Percentiles rank a stretch among this genome's conserved stretches.
Evolutionary conservation across 257 asterid genomes (phyloP).

Genomic region (Solanum piurae): DNA sequence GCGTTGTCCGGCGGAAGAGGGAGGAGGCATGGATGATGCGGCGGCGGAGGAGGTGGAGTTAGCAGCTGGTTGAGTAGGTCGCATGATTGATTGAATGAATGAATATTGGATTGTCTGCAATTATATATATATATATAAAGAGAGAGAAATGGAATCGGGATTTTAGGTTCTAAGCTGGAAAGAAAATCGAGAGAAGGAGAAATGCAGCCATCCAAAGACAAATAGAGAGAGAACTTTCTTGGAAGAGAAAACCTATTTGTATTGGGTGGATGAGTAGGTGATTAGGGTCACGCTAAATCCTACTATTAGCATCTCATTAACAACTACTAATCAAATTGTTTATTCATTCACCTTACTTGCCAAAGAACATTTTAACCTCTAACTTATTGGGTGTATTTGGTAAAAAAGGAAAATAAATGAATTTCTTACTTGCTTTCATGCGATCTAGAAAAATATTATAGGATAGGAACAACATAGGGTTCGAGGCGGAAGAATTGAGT

Average conservation of each 20-base stretch:
- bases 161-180: background rate
- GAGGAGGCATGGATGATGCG: slow-evolving; percentile 1
- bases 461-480: background rate
- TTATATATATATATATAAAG: background rate
- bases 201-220: background rate
- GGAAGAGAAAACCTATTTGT: slow-evolving; percentile 8
- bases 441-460: background rate
- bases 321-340: background rate
- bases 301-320: background rate
- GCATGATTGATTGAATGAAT: slow-evolving; percentile 30
- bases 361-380: background rate
- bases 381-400: too few relatives aligned
- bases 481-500: background rate
- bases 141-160: background rate
- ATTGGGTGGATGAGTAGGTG: background rate
- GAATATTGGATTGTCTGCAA: background rate
- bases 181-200: background rate
- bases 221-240: slow-evolving; percentile 23
- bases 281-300: background rate
- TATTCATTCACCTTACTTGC: background rate
- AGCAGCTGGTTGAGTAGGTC: slow-evolving; percentile 25
- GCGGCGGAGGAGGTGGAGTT: slow-evolving; percentile 7
- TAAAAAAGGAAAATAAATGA: background rate
- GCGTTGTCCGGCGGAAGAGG: background rate
- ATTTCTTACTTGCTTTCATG: too few relatives aligned